A percentile compares a stretch with the other conserved stretches of the same genome.
phyloP scores from a whole-genome alignment of 2,329 filamentous ascomycete species.

The Botrytis hyacinthi region DNA sequence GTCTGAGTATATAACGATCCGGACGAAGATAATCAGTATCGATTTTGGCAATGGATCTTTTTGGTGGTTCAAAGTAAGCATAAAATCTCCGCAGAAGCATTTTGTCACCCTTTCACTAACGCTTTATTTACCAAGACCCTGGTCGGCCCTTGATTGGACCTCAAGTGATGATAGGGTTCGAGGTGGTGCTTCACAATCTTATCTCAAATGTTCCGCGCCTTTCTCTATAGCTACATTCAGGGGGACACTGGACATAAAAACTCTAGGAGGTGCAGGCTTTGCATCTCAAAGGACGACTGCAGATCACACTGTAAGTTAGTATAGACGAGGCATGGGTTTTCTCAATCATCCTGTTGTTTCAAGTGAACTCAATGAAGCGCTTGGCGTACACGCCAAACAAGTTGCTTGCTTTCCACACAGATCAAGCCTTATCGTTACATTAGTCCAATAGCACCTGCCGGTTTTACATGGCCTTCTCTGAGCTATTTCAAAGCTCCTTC shows the following conservation, averaged over 20 bases:
- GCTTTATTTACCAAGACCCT: slow-evolving; percentile 47
- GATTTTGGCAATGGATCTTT: slow-evolving; percentile 23
- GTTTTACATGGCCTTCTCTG: neutral
- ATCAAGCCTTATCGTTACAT: neutral
- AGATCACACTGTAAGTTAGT: slow-evolving; percentile 42
- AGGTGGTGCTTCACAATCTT: slow-evolving; percentile 63
- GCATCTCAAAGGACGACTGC: slow-evolving; percentile 69
- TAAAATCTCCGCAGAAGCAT: neutral
- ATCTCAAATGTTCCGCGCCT: slow-evolving; percentile 42
- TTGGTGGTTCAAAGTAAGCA: slow-evolving; percentile 34
- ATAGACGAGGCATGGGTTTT: neutral
- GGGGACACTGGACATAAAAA: slow-evolving; percentile 69
- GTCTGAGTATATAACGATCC: neutral
- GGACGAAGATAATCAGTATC: neutral
- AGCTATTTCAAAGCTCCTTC: neutral
- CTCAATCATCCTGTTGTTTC: neutral
- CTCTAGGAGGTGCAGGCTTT: slow-evolving; percentile 78
- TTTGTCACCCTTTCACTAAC: neutral
- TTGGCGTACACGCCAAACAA: neutral
- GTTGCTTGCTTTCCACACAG: neutral
- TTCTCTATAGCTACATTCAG: slow-evolving; percentile 52
- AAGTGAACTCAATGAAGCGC: neutral
- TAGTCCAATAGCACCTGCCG: neutral
- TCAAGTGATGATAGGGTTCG: slow-evolving; percentile 74
- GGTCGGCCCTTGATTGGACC: slow-evolving; percentile 62